Conservation (phyloP, 306 rosid species). For the Cucurbita argyrosperma region DNA sequence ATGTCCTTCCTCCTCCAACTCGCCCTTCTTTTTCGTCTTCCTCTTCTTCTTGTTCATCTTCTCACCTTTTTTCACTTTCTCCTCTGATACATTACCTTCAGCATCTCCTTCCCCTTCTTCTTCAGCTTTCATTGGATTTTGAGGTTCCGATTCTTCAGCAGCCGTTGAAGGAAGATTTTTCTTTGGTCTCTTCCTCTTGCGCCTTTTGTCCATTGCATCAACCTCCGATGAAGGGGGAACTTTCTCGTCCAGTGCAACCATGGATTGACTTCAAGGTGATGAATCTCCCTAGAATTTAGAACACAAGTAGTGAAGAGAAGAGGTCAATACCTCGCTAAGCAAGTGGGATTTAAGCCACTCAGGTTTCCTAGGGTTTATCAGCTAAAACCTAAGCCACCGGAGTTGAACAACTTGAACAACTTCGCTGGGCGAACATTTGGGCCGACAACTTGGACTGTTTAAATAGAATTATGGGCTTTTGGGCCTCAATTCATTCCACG, state of each 20-base stretch:
- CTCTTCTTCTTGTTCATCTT: slow-evolving; percentile 7
- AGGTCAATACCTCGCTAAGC: neutral
- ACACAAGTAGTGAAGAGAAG: neutral
- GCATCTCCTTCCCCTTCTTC: neutral
- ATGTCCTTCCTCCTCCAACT: neutral
- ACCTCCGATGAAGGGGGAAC: slow-evolving; percentile 6
- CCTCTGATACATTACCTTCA: neutral
- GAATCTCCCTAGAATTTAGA: neutral
- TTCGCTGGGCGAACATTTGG: neutral
- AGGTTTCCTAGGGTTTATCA: neutral
- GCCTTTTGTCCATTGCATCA: slow-evolving; percentile 24
- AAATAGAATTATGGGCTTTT: neutral
- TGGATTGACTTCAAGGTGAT: neutral
- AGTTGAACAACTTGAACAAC: neutral
- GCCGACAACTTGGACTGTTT: neutral
- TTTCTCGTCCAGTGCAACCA: slow-evolving; percentile 21
- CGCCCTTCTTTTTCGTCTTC: slow-evolving; percentile 8
- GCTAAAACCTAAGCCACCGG: neutral
- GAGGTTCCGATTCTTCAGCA: neutral
- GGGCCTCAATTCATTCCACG: neutral
- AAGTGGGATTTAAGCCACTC: neutral
- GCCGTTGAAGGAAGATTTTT: slow-evolving; percentile 2
- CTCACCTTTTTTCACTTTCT: slow-evolving; percentile 7
- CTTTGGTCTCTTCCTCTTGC: slow-evolving; percentile 41
- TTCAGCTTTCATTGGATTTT: neutral